phyloP scores from a whole-genome alignment of 1,284 basidiomycete species.

The Ustilago tritici region DNA sequence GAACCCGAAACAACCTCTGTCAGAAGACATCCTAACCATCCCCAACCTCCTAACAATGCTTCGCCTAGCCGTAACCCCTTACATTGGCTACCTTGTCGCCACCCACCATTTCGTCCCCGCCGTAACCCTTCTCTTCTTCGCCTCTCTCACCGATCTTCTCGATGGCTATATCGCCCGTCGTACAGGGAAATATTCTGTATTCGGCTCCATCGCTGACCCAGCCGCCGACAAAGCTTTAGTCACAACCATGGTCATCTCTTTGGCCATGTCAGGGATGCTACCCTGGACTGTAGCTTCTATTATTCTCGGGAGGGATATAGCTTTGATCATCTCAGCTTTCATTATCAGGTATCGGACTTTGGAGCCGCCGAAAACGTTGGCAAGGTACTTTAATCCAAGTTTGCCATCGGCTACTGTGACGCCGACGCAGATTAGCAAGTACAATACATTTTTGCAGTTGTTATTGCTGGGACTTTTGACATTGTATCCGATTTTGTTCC shows the following conservation, averaged over 20 bases:
- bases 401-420: constrained; percentile 93
- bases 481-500: constrained; percentile 81
- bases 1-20: constrained; percentile 19
- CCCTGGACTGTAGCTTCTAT: constrained; percentile 86
- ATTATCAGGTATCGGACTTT: constrained; percentile 92
- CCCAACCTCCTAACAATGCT: constrained; percentile 91
- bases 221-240: constrained; percentile 96
- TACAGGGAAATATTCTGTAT: constrained; percentile 79
- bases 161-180: constrained; percentile 90
- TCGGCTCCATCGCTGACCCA: constrained; percentile 95
- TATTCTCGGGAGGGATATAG: constrained; percentile 89
- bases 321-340: constrained; percentile 89
- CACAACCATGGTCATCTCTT: constrained; percentile 90
- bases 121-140: constrained; percentile 84
- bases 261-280: constrained; percentile 84
- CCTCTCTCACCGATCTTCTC: constrained; percentile 88
- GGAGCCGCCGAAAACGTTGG: constrained; percentile 87
- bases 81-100: constrained; percentile 92
- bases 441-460: constrained; percentile 93
- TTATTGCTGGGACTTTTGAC: constrained; percentile 89
- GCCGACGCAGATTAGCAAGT: constrained; percentile 76
- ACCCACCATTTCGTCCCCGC: constrained; percentile 83
- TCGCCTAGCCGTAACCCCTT: constrained; percentile 86
- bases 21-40: constrained; percentile 93
- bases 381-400: constrained; percentile 92